Conservation (phyloP, 768 basidiomycete genomes). For the Sarcomyxa edulis region DNA sequence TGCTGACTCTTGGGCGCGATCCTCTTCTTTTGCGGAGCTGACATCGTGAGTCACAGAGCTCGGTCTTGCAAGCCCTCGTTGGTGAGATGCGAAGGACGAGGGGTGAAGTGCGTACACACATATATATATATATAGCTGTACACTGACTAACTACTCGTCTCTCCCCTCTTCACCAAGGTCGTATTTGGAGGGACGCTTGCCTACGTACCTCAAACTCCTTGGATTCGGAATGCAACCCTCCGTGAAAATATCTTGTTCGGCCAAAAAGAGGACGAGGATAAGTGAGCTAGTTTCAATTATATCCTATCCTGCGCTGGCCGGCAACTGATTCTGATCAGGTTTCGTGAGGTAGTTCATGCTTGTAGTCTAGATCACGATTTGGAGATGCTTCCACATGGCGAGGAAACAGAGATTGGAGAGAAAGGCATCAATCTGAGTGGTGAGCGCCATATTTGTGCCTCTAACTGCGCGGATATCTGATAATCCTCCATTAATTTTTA, state of each 20-base stretch:
- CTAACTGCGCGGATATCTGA: background rate
- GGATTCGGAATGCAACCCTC: constrained; percentile 66
- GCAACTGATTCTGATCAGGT: too few species aligned
- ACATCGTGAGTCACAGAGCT: constrained; percentile 47
- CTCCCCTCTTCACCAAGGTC: constrained; percentile 23
- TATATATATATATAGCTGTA: too few species aligned
- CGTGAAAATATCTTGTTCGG: constrained; percentile 77
- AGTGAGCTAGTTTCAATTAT: constrained; percentile 20
- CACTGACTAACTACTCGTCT: too few species aligned
- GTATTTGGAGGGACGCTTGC: constrained; percentile 49
- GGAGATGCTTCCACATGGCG: constrained; percentile 63
- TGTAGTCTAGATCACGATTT: constrained; percentile 72
- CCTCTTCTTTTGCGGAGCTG: background rate
- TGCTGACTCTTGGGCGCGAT: background rate
- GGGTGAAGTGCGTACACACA: constrained; percentile 49
- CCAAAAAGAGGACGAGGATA: constrained; percentile 52
- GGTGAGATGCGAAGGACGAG: constrained; percentile 62
- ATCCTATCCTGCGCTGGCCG: too few species aligned
- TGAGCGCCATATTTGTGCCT: constrained; percentile 13
- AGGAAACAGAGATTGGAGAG: constrained; percentile 71
- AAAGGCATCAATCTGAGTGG: constrained; percentile 70
- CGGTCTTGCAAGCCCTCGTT: constrained; percentile 48
- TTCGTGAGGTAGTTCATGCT: constrained; percentile 51
- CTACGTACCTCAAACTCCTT: constrained; percentile 57
- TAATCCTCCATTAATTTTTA: background rate